Evolutionary conservation across 1,139 yeast genomes (phyloP).

Genomic region (Geotrichum macrosporum): DNA sequence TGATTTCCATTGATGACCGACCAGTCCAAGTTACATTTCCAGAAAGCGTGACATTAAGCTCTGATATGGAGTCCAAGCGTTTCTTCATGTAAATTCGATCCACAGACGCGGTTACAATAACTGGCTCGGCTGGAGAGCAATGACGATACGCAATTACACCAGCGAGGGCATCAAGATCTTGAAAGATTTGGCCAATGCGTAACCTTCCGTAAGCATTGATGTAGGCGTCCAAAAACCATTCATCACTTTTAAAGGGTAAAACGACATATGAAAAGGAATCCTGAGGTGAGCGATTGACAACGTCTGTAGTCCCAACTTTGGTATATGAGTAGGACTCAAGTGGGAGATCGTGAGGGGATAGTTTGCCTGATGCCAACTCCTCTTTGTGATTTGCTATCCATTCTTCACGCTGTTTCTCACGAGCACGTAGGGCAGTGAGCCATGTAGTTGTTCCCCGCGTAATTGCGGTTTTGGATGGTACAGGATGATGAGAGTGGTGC

Average conservation of each 20-base stretch:
- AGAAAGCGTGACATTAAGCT: conserved; percentile 72
- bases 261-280: conserved; percentile 73
- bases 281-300: conserved; percentile 65
- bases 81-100: conserved; percentile 86
- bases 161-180: conserved; percentile 84
- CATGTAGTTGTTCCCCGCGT: conserved; percentile 54
- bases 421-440: conserved; percentile 76
- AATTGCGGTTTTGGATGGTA: conserved; percentile 33
- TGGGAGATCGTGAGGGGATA: conserved; percentile 20
- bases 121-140: conserved; percentile 87
- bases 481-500: conserved; percentile 36
- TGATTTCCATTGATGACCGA: conserved; percentile 88
- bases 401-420: conserved; percentile 62
- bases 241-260: conserved; percentile 79
- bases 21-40: conserved; percentile 95
- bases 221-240: conserved; percentile 78
- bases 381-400: conserved; percentile 41
- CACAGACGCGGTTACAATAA: conserved; percentile 89
- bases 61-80: conserved; percentile 71
- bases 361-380: conserved; percentile 21
- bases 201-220: conserved; percentile 84
- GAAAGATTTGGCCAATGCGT: conserved; percentile 87
- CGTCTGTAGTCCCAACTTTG: conserved; percentile 50
- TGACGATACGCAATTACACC: conserved; percentile 84
- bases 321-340: conserved; percentile 55